These are phyloP conservation scores for Castanea sativa DNA, from an alignment of 306 rosid genomes.

Conservation along the genomic window DNA sequence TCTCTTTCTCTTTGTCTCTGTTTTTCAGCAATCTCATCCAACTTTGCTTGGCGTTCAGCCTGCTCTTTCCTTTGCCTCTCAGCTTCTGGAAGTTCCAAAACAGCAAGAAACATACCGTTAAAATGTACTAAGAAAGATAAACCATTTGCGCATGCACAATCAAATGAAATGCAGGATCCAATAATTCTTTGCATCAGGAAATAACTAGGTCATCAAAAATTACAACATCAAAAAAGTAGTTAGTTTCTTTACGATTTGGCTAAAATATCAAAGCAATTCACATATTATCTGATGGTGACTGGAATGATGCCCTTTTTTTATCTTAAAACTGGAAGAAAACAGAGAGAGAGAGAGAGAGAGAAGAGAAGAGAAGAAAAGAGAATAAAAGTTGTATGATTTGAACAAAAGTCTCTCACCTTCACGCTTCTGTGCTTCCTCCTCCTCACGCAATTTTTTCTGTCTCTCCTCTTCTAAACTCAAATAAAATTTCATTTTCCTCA, in stretches of 20 bases:
- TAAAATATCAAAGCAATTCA: not conserved
- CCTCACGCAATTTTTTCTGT: conserved; percentile 57
- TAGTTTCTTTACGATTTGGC: not conserved
- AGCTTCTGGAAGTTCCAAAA: conserved; percentile 54
- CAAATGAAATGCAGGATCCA: not conserved
- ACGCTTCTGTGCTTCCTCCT: conserved; percentile 73
- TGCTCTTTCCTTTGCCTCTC: conserved; percentile 77
- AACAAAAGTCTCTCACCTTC: conserved; percentile 51
- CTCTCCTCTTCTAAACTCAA: conserved; percentile 81
- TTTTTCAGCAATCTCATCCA: conserved; percentile 74
- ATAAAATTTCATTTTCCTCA: conserved; percentile 76
- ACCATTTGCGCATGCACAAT: not conserved
- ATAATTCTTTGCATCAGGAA: not conserved
- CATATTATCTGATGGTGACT: not conserved
- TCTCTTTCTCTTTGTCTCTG: conserved; percentile 83
- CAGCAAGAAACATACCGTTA: not conserved
- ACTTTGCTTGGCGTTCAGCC: conserved; percentile 63
- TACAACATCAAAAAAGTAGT: not conserved
- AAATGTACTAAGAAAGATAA: not conserved
- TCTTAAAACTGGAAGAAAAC: not conserved
- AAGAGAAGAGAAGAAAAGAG: not conserved
- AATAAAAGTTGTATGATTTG: not conserved
- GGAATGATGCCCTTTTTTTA: not conserved
- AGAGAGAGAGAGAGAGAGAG: too few relatives aligned
- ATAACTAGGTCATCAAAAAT: not conserved